Conservation (phyloP, 192 early-diverging fungal genomes). For the Coemansia sp. region DNA sequence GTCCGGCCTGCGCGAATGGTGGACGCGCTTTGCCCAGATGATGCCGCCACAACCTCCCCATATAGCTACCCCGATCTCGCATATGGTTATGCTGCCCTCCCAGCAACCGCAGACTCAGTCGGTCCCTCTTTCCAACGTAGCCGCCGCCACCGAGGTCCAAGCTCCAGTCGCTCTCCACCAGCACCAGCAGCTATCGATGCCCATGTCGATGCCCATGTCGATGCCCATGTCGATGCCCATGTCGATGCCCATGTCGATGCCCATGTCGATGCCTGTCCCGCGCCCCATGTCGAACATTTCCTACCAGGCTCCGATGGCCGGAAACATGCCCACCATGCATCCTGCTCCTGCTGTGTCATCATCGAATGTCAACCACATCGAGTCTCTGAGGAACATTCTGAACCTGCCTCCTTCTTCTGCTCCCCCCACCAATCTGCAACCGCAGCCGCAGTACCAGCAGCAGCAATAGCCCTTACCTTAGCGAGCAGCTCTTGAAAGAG, state of each 20-base stretch:
- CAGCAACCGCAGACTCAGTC: conserved; percentile 20
- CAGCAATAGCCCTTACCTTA: background rate
- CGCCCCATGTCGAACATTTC: conserved; percentile 14
- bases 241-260: conserved; percentile 12
- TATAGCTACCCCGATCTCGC: conserved; percentile 42
- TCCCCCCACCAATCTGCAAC: background rate
- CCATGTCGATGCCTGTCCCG: conserved; percentile 11
- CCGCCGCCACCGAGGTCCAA: background rate
- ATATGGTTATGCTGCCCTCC: conserved; percentile 34
- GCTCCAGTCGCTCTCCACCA: background rate
- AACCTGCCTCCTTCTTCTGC: conserved; percentile 12
- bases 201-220: conserved; percentile 9
- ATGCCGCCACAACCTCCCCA: conserved; percentile 41
- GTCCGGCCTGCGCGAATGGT: conserved; percentile 52
- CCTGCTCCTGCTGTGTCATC: conserved; percentile 12
- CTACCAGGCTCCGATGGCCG: conserved; percentile 8
- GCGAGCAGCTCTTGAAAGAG: background rate
- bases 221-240: conserved; percentile 8
- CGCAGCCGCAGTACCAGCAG: background rate
- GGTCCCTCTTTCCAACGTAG: background rate
- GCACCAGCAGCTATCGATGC: conserved; percentile 6
- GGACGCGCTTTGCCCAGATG: conserved; percentile 49
- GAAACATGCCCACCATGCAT: conserved; percentile 9
- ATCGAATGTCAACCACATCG: conserved; percentile 19
- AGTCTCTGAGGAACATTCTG: conserved; percentile 36